A percentile compares a stretch with the other conserved stretches of the same genome.
These are phyloP conservation scores for Elymus sibiricus DNA, from an alignment of 176 grass and related monocot genomes.

Conservation along the genomic window DNA sequence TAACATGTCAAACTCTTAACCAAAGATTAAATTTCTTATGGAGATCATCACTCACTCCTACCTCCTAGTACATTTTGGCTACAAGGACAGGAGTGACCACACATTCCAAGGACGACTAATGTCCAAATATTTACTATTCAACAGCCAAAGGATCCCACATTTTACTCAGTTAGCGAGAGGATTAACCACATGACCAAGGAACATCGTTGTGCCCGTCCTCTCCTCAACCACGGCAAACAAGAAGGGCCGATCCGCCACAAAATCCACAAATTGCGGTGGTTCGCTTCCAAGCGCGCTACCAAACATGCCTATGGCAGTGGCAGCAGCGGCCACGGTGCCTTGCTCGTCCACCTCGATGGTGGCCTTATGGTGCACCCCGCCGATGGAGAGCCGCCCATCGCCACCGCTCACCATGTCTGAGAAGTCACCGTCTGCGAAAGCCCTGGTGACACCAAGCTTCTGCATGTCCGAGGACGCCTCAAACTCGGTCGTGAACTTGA, in stretches of 20 bases:
- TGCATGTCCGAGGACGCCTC: background rate
- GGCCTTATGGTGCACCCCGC: constrained; percentile 1
- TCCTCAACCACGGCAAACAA: constrained; percentile 31
- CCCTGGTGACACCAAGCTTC: too few species aligned
- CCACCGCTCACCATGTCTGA: too few species aligned
- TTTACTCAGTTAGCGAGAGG: background rate
- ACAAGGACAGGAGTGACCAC: too few species aligned
- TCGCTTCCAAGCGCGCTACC: background rate
- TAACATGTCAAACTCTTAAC: too few species aligned
- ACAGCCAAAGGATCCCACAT: too few species aligned
- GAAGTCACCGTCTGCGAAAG: too few species aligned
- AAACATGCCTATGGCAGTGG: background rate
- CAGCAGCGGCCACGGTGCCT: constrained; percentile 17
- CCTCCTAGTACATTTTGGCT: too few species aligned
- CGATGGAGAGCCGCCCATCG: background rate
- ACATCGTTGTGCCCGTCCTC: background rate
- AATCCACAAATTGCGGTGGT: background rate
- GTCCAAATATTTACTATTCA: too few species aligned
- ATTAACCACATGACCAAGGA: constrained; percentile 25
- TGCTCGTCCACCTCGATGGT: constrained; percentile 30
- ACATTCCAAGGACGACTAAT: too few species aligned
- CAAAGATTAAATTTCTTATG: too few species aligned
- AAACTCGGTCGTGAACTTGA: constrained; percentile 37
- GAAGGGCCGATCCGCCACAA: constrained; percentile 27
- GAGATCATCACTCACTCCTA: too few species aligned